Percentiles rank a stretch among this genome's conserved stretches.
Conservation (phyloP, 805 yeast genomes). For the Jamesozyma jinghongensis region DNA sequence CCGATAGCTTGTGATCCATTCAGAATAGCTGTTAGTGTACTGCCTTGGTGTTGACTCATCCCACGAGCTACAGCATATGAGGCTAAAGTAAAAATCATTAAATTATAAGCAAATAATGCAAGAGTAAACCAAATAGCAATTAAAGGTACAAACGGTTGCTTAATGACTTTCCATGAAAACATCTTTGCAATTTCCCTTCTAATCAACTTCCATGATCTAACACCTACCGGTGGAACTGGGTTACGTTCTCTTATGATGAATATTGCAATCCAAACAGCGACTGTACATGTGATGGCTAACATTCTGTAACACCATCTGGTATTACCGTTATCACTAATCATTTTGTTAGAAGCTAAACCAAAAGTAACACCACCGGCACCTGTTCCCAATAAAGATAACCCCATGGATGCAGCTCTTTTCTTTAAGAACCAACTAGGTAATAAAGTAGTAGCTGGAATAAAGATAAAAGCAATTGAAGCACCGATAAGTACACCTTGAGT, state of each 20-base stretch:
- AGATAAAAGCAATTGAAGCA: slow-evolving; percentile 40
- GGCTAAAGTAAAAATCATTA: slow-evolving; percentile 39
- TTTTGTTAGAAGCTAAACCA: slow-evolving; percentile 34
- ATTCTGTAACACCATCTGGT: slow-evolving; percentile 42
- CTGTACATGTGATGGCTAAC: slow-evolving; percentile 35
- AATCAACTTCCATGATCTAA: slow-evolving; percentile 13
- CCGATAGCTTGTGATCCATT: slow-evolving; percentile 42
- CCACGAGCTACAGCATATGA: slow-evolving; percentile 44
- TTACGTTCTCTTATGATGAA: slow-evolving; percentile 39
- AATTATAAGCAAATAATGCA: slow-evolving; percentile 35
- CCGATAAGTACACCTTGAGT: slow-evolving; percentile 64
- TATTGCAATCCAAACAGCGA: slow-evolving; percentile 33
- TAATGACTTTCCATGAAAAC: slow-evolving; percentile 28
- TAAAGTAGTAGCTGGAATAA: slow-evolving; percentile 49
- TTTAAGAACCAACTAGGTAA: slow-evolving; percentile 66
- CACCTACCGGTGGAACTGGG: slow-evolving; percentile 26
- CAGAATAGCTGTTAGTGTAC: slow-evolving; percentile 37
- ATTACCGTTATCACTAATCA: slow-evolving; percentile 35
- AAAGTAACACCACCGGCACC: slow-evolving; percentile 45
- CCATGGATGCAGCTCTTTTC: slow-evolving; percentile 48
- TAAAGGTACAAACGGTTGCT: slow-evolving; percentile 26
- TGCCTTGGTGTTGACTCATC: slow-evolving; percentile 33
- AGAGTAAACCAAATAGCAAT: slow-evolving; percentile 33
- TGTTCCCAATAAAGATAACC: slow-evolving; percentile 41
- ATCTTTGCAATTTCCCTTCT: slow-evolving; percentile 25